Evolutionary conservation across 2,329 filamentous ascomycete genomes (phyloP), one percentile per base, ranked within the genome.

Genomic region (Arthroderma sp.): DNA sequence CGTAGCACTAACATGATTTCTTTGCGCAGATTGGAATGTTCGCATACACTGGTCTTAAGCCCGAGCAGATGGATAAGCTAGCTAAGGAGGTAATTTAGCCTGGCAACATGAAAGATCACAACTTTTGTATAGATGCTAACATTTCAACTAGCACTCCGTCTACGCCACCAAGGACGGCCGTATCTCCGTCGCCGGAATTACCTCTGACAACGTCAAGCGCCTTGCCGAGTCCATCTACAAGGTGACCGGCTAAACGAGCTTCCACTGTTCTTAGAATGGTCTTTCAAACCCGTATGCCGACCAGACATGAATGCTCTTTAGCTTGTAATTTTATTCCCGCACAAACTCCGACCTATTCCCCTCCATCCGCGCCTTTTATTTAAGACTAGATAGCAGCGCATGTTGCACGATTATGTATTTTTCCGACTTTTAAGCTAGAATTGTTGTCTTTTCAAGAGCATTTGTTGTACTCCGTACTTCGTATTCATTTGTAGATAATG

Each of bases 31-130:
- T 98, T 60, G 91, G 91, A 71, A 98, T 98, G 91, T 98, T 98
- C 63, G 89, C 91, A 57, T 98, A 94, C 77, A 98, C 91, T 43
- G 91, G 91, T 50, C 73, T 98, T 59, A 89, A 75, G 57, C 72
- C 88, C 45, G 82, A 89, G 69, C 84, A 95, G 72, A 95, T 96
- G 86, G 83, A 89, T 45, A 72, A 72, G 59, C 75, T 98, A 51
- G 86, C 88, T 55, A 87, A 93, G 74, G 86, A 96, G 73, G 75
- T 77, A 59, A 61, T 70, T 8, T 29, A 9, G 22, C 34, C n/a
- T 29, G 34, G 9, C 39, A 4, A 31, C 9, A 9, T 31, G 8
- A 31, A 28, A 7, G 15, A 6, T 10, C 11, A 11, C 6, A 22
- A 29, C 15, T 7, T 8, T 33, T 27, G 9, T 4, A 11, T 40